These are phyloP conservation scores for Alternaria metachromatica DNA, from an alignment of 2,329 filamentous ascomycete genomes.

Conservation along the genomic window DNA sequence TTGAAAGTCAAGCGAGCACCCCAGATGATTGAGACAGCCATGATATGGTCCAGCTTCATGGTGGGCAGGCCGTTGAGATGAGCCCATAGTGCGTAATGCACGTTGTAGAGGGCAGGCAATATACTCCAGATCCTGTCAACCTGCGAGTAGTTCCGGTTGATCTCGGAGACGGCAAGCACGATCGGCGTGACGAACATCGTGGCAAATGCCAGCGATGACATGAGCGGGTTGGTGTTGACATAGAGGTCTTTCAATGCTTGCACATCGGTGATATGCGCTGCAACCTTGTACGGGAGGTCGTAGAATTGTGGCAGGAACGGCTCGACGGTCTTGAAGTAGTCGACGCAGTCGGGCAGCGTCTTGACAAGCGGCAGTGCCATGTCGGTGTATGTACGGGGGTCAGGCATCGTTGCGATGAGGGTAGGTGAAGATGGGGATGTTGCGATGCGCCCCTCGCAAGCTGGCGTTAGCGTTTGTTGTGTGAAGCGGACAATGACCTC, in stretches of 20 bases:
- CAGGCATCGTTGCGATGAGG: conserved; percentile 52
- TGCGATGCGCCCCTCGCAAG: conserved; percentile 3
- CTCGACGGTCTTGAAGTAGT: conserved; percentile 75
- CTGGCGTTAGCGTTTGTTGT: conserved; percentile 1
- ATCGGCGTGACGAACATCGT: conserved; percentile 71
- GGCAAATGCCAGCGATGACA: conserved; percentile 75
- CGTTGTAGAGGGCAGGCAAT: conserved; percentile 83
- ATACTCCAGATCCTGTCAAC: conserved; percentile 93
- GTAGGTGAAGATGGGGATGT: neutral
- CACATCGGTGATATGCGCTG: conserved; percentile 65
- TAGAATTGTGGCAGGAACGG: conserved; percentile 75
- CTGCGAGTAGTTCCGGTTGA: conserved; percentile 96
- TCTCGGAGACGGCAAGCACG: conserved; percentile 78
- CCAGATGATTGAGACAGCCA: conserved; percentile 77
- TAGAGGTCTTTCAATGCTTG: conserved; percentile 75
- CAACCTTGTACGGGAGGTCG: conserved; percentile 51
- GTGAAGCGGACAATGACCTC: conserved; percentile 30
- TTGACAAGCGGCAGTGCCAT: conserved; percentile 72
- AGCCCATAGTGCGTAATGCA: conserved; percentile 85
- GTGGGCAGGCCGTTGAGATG: conserved; percentile 75
- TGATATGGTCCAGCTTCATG: conserved; percentile 72
- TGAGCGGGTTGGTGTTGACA: conserved; percentile 81
- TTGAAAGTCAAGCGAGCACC: conserved; percentile 93
- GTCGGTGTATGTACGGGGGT: conserved; percentile 32
- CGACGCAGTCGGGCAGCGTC: conserved; percentile 74